Evolutionary conservation across 2,329 filamentous ascomycete genomes (phyloP), one percentile per base, ranked within the genome.

Genomic region (Phialocephala sp.): DNA sequence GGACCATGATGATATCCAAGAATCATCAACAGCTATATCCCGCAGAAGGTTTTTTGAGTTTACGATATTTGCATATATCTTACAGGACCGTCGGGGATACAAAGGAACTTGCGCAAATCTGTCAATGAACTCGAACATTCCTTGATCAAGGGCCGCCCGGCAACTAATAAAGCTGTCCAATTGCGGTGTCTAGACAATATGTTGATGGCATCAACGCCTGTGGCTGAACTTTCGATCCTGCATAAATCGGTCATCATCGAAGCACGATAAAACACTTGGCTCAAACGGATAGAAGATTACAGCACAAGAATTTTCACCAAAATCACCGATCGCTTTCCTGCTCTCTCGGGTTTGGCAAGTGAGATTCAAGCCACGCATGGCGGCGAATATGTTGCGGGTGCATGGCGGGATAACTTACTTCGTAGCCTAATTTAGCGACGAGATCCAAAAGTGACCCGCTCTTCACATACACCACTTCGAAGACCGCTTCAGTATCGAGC

Each of bases 311-410:
- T 27, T 14, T 59, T 59, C 37, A 43, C 37, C 20, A 43, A n/a
- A 20, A 59, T 59, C 5, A 59, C 37, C 5, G 56, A 59, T 24
- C 56, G 56, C 20, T 59, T 43, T 32, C 37, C 56, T 8, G 56
- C 56, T 8, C 56, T 59, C 1, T 59, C 56, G 11, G 56, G 56
- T 8, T 41, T 43, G 37, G 56, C 37, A 15, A 59, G 56, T 32
- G 56, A 59, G 56, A 59, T 59, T 6, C 56, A 59, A 24, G 56
- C 56, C 18, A 18, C 37, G 12, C 56, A 59, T 45, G 56, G 56
- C 11, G 56, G 37, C 2, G 37, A 43, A 12, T 43, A 43, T 24
- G 37, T 43, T 43, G 41, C 41, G 5, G 41, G 41, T 43, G 18
- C 18, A 5, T 59, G 20, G 56, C 14, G 11, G 20, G 36, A 27